These are phyloP conservation scores for Penicillium sp. DNA, from an alignment of 2,329 filamentous ascomycete genomes.

Conservation along the genomic window DNA sequence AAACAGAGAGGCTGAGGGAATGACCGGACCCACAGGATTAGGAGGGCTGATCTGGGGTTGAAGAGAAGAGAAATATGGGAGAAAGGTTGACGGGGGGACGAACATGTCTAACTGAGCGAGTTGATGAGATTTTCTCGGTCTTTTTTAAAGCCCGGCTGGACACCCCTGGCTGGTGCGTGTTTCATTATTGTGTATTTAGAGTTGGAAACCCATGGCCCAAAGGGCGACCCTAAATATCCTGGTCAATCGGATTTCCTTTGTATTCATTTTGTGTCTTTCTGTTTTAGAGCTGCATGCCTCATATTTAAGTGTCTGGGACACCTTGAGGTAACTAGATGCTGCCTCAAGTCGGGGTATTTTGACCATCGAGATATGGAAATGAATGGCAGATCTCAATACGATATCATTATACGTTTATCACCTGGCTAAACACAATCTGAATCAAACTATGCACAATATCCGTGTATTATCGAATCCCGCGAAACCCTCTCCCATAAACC, in stretches of 20 bases:
- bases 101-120: slow-evolving; percentile 21
- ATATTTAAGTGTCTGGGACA: no score
- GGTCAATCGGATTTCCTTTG: slow-evolving; percentile 25
- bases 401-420: not conserved
- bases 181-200: slow-evolving; percentile 42
- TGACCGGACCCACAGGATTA: not conserved
- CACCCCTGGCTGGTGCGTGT: slow-evolving; percentile 30
- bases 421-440: slow-evolving; percentile 2
- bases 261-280: not conserved
- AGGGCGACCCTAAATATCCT: slow-evolving; percentile 32
- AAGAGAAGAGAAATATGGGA: not conserved
- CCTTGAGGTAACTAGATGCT: no score
- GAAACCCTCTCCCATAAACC: not conserved
- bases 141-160: slow-evolving; percentile 28
- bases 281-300: no score
- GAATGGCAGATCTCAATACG: not conserved
- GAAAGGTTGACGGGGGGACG: slow-evolving; percentile 1
- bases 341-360: not conserved
- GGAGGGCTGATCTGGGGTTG: not conserved
- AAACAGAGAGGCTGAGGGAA: slow-evolving; percentile 1
- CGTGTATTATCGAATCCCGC: slow-evolving; percentile 8
- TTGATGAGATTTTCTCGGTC: slow-evolving; percentile 21
- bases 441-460: not conserved
- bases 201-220: slow-evolving; percentile 36
- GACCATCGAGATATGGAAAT: not conserved